phyloP scores from a whole-genome alignment of 768 basidiomycete species.

The Mycena epipterygia region DNA sequence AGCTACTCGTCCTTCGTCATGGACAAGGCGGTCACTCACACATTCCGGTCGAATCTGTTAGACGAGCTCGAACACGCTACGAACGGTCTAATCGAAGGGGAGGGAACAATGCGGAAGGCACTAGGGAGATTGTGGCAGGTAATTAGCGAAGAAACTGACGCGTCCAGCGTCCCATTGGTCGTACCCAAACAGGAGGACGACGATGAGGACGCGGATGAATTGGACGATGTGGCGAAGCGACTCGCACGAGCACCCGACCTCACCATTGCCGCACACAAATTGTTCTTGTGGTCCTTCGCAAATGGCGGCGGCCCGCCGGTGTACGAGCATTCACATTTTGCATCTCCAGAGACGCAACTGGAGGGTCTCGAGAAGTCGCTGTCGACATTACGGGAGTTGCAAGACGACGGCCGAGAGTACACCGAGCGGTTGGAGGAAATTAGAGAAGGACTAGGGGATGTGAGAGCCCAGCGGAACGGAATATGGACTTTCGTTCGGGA shows the following conservation, averaged over 20 bases:
- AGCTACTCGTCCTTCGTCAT: slow-evolving; percentile 89
- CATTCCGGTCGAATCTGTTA: slow-evolving; percentile 83
- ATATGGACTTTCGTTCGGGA: slow-evolving; percentile 86
- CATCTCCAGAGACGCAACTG: slow-evolving; percentile 74
- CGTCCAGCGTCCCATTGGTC: slow-evolving; percentile 53
- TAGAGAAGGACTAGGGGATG: slow-evolving; percentile 82
- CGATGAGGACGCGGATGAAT: slow-evolving; percentile 65
- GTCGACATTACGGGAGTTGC: slow-evolving; percentile 80
- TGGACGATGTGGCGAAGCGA: slow-evolving; percentile 54
- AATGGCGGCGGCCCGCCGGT: slow-evolving; percentile 59
- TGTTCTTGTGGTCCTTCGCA: slow-evolving; percentile 69
- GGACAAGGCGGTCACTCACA: slow-evolving; percentile 86
- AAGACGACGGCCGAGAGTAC: slow-evolving; percentile 91
- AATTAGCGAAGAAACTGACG: slow-evolving; percentile 78
- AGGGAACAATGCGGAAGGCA: slow-evolving; percentile 78
- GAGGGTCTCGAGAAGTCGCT: slow-evolving; percentile 83
- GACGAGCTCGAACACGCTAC: slow-evolving; percentile 88
- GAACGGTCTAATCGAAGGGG: slow-evolving; percentile 88
- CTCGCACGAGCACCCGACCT: slow-evolving; percentile 77
- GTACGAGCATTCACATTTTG: slow-evolving; percentile 74
- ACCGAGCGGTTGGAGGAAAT: slow-evolving; percentile 89
- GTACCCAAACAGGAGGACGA: slow-evolving; percentile 79
- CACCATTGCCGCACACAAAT: slow-evolving; percentile 73
- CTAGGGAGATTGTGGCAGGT: slow-evolving; percentile 87
- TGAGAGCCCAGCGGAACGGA: slow-evolving; percentile 75